phyloP scores from a whole-genome alignment of 495 filamentous ascomycete species.

The Penicillium bialowiezense region DNA sequence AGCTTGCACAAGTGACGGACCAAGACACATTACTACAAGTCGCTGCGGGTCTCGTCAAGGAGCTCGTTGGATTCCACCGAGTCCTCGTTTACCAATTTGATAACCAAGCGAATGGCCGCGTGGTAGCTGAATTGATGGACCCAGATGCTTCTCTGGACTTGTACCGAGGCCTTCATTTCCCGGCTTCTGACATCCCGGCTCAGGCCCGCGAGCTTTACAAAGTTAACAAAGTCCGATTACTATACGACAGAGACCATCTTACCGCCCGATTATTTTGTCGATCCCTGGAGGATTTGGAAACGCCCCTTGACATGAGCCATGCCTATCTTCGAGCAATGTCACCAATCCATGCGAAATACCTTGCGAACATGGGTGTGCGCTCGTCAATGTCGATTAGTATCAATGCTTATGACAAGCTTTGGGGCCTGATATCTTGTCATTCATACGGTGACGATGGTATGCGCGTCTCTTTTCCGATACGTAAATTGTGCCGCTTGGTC shows the following conservation, averaged over 20 bases:
- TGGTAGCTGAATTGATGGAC: constrained; percentile 86
- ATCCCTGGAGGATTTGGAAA: constrained; percentile 68
- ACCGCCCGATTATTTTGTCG: constrained; percentile 82
- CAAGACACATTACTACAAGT: too few species aligned
- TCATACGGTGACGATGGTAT: constrained; percentile 69
- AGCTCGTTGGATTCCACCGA: constrained; percentile 88
- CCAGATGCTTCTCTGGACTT: constrained; percentile 74
- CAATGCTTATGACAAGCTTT: constrained; percentile 66
- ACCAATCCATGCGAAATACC: constrained; percentile 86
- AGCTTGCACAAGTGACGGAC: too few species aligned
- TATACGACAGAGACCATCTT: constrained; percentile 39
- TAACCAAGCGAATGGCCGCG: constrained; percentile 72
- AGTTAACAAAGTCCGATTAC: constrained; percentile 48
- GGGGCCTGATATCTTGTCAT: constrained; percentile 89
- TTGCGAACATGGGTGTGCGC: constrained; percentile 85
- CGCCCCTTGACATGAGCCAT: constrained; percentile 80
- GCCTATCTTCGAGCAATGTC: constrained; percentile 82
- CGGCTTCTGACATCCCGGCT: constrained; percentile 85
- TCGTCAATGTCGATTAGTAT: constrained; percentile 81
- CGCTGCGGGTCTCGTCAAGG: constrained; percentile 47
- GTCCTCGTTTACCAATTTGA: constrained; percentile 98
- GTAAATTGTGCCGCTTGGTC: constrained; percentile 91
- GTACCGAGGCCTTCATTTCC: constrained; percentile 88
- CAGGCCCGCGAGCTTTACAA: constrained; percentile 78
- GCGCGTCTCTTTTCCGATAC: constrained; percentile 86